A percentile compares a stretch with the other conserved stretches of the same genome.
phyloP scores from a whole-genome alignment of 2,329 filamentous ascomycete genomes.

The Capronia americana region DNA sequence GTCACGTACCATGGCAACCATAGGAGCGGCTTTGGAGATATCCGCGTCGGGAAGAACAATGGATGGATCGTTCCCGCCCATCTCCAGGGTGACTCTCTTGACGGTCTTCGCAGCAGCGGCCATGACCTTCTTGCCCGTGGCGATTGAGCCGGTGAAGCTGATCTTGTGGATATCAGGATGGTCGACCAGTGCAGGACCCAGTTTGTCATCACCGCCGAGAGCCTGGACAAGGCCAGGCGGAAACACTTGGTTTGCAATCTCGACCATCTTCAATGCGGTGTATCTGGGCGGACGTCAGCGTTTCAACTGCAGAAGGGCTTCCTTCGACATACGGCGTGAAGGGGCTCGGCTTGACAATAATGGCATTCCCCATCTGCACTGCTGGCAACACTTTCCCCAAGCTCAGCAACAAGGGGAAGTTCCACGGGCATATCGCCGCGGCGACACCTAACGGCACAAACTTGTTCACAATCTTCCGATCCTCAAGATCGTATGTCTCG shows the following conservation, averaged over 20 bases:
- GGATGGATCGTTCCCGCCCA: constrained; percentile 66
- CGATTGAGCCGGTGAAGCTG: constrained; percentile 66
- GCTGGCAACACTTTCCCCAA: constrained; percentile 62
- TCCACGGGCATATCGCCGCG: constrained; percentile 54
- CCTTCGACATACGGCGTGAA: constrained; percentile 34
- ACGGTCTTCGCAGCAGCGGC: constrained; percentile 61
- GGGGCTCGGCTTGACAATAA: constrained; percentile 63
- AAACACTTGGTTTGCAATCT: constrained; percentile 65
- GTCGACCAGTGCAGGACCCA: constrained; percentile 63
- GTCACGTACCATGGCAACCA: constrained; percentile 51
- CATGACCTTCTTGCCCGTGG: constrained; percentile 66
- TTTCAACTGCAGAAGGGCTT: no score
- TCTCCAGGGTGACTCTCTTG: constrained; percentile 66
- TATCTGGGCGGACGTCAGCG: constrained; percentile 23
- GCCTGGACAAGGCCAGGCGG: constrained; percentile 68
- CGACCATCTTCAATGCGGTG: constrained; percentile 60
- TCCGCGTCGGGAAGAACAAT: constrained; percentile 66
- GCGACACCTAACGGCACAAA: constrained; percentile 57
- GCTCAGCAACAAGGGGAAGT: constrained; percentile 55
- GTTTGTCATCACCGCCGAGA: constrained; percentile 64
- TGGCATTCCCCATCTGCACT: constrained; percentile 61
- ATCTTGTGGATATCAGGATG: constrained; percentile 68
- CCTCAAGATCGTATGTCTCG: constrained; percentile 54
- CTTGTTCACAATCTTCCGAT: constrained; percentile 50
- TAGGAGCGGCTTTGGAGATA: constrained; percentile 55